Base-by-base conservation (phyloP, 192 early-diverging fungal genomes). In the Backusella parvicylindrica region DNA sequence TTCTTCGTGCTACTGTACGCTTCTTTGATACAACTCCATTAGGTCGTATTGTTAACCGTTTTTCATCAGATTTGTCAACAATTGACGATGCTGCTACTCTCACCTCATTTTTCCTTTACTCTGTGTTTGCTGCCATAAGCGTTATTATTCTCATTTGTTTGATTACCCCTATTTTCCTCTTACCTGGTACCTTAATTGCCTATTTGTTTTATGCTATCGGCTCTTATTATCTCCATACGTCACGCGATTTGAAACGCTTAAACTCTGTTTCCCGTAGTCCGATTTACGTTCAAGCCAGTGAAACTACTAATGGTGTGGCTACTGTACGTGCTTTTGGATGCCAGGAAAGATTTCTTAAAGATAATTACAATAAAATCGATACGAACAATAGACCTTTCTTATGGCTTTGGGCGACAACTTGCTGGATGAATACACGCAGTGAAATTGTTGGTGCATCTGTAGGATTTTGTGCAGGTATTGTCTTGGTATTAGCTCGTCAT, bases 1-100 rank as follows among this genome's bases (percentile, higher is more conserved):
- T 94, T 36, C 70, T 89, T 28, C 89, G 86, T 30, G 91, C 94
- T 6, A 90, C 90, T 74, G 86, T 95, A 30, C 86, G 91, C 16
- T 97, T 96, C 86, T 98, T 93, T 79, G 95, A 96, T 74, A 89
- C 89, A 30, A 95, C 93, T 11, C 96, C 96, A 1, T 84, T 94
- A 7, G 95, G 95, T 64, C 89, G 92, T 18, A 91, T 94, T 63
- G 84, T 78, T 1, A 98, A 96, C 81, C 83, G 96, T 32, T 96
- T 95, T 75, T 92, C 92, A 31, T 91, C 91, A 23, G 95, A 98
- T 83, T 91, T 97, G 76, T 89, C 90, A 38, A 89, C 90, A 1
- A 82, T 97, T 72, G 95, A 97, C 78, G 87, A 89, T 41, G 66
- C 60, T 6, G 78, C 90, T 35, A 84, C 86, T 40, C 84, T 86